Evolutionary conservation across 148 eudicot genomes (phyloP), one percentile per base, ranked within the genome.

Genomic region (Rhododendron molle): DNA sequence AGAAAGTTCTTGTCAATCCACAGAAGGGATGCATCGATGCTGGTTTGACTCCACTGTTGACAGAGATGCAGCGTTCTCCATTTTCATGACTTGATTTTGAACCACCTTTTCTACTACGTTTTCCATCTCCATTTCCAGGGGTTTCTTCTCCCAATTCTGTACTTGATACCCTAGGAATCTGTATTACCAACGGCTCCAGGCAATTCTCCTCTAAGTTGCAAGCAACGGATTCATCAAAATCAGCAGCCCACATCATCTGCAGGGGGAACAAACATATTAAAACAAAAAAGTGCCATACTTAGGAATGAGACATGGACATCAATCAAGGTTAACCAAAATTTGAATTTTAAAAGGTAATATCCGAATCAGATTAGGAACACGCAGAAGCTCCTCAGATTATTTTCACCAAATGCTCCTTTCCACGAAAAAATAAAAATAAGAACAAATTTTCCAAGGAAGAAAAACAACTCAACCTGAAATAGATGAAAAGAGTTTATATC

Each of bases 181-280:
- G 98, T 88, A 97, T 85, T 52, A 89, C 85, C 88, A 97, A 87
- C 78, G 95, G 92, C 85, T 95, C 94, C 76, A 93, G 97, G 89
- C 98, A 94, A 88, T 88, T 91, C 86, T 91, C 92, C 47, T 88
- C 93, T 82, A 92, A 89, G 89, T 89, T 90, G 86, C 86, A 91
- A 81, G 96, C 89, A 85, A 94, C 40, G 7, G 94, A 91, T 88
- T 94, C 95, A 86, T 97, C 92, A 88, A 97, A 97, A 89, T 97
- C 99, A 91, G 99, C 99, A 83, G 99, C 99, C 99, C 99, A 97
- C 93, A 97, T 97, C 99, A 97, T 97, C 99, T 96, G 94, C 93
- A 91, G 44, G 11, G 34, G 44, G 77, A 58, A 81, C n/a, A 54
- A 88, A 83, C 81, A 0, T 58, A 36, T 65, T 65, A 65, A 6